Evolutionary conservation across 2,329 filamentous ascomycete species (phyloP), one percentile per base, ranked within the genome.

Genomic region (Sclerotinia minor): DNA sequence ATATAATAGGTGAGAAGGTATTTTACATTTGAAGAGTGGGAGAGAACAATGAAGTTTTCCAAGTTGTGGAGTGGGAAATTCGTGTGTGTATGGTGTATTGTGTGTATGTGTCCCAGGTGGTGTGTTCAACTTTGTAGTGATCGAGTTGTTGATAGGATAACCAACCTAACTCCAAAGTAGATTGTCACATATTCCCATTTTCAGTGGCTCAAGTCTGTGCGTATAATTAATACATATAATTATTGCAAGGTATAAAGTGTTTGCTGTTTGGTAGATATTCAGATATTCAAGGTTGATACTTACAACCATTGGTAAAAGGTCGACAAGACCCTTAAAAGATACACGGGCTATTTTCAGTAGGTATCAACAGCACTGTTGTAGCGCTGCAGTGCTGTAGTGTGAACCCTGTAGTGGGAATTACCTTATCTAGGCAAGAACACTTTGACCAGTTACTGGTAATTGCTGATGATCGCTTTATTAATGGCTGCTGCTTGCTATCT

Each of bases 11-110:
- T 61, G 58, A 50, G 29, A 13, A 60, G 49, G 29, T 47, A 11
- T 44, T 24, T 24, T 58, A n/a, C 24, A 54, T 54, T 61, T 19
- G 59, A 61, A 61, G 59, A 50, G 59, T 61, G 59, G 59, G 45
- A 60, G 58, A 17, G 44, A n/a, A n/a, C 45, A 44, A 59, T 9
- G 55, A 26, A 44, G 17, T 11, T 15, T n/a, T n/a, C 15, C 5
- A 13, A 55, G 32, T 11, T 24, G 44, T 60, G 29, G 58, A 38
- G 58, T 50, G 29, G 59, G 38, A 41, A 38, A 35, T n/a, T 47
- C 24, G 41, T 19, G 24, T 41, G 29, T 61, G 57, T 38, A 7
- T 35, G 6, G 29, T 32, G 32, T 35, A 7, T 5, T 35, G 8
- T 35, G 35, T 35, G 35, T 35, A 35, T 35, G 35, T 35, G 35